These are phyloP conservation scores for Juncus inflexus DNA, from an alignment of 176 grass and related monocot genomes.

Conservation along the genomic window DNA sequence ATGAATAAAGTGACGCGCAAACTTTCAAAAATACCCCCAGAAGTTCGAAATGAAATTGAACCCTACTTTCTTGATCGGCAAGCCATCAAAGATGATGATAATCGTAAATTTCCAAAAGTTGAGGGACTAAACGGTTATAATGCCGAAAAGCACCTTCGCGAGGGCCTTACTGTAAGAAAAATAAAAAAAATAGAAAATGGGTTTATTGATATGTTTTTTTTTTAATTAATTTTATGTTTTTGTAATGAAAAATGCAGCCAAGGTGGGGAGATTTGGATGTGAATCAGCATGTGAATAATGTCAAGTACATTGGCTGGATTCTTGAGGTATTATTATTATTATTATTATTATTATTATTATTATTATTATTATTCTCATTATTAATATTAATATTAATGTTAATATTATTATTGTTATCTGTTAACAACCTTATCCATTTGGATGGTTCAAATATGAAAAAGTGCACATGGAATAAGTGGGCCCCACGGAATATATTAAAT, in stretches of 20 bases:
- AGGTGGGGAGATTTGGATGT: constrained; percentile 26
- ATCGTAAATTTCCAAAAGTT: constrained; percentile 70
- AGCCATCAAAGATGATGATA: constrained; percentile 74
- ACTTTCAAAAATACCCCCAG: constrained; percentile 87
- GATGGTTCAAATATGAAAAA: constrained; percentile 21
- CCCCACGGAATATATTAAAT: constrained; percentile 21
- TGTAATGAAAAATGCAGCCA: constrained; percentile 25
- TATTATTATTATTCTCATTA: too few relatives aligned
- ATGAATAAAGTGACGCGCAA: constrained; percentile 91
- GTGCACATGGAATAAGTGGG: constrained; percentile 17
- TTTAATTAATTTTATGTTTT: constrained; percentile 6
- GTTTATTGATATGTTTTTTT: not conserved
- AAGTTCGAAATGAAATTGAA: constrained; percentile 80
- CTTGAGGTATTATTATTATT: constrained; percentile 17
- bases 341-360: not conserved
- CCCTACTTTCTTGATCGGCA: constrained; percentile 61
- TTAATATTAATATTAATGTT: too few relatives aligned
- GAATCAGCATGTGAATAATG: constrained; percentile 30
- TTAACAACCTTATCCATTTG: not conserved
- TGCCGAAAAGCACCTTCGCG: constrained; percentile 59
- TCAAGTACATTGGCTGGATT: constrained; percentile 34
- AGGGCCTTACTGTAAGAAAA: constrained; percentile 74
- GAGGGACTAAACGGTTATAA: constrained; percentile 35
- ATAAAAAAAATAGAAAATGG: constrained; percentile 24
- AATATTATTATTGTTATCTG: not conserved